phyloP scores from a whole-genome alignment of 2,329 filamentous ascomycete genomes.

The Plectosphaerella plurivora region DNA sequence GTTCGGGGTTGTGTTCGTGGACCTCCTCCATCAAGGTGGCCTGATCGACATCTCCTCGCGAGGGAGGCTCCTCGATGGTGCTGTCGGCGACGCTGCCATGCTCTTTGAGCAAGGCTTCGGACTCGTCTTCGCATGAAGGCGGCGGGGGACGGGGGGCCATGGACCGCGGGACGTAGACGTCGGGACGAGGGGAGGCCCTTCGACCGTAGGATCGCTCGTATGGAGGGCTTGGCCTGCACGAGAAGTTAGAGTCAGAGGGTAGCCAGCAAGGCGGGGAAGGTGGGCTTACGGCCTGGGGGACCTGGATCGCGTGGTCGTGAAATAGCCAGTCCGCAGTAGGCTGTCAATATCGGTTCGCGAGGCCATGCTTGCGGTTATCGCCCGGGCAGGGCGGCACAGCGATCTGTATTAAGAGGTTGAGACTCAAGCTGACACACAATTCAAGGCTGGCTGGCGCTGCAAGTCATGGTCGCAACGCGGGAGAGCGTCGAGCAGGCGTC shows the following conservation, averaged over 20 bases:
- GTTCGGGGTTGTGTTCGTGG: conserved; percentile 54
- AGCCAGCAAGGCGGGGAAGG: neutral
- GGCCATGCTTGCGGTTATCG: conserved; percentile 29
- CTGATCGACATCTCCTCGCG: conserved; percentile 64
- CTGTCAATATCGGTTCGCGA: conserved; percentile 38
- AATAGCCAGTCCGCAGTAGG: conserved; percentile 45
- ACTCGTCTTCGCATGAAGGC: conserved; percentile 68
- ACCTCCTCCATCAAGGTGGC: conserved; percentile 63
- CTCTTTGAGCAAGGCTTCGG: conserved; percentile 57
- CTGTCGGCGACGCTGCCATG: conserved; percentile 29
- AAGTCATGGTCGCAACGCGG: neutral
- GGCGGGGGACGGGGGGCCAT: conserved; percentile 41
- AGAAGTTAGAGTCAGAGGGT: neutral
- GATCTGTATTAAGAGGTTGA: neutral
- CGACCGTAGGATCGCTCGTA: neutral
- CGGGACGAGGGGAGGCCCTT: conserved; percentile 13
- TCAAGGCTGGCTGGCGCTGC: neutral
- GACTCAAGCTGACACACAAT: neutral
- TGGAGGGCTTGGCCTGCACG: neutral
- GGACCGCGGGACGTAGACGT: conserved; percentile 8
- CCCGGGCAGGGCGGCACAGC: neutral
- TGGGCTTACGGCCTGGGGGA: conserved; percentile 27
- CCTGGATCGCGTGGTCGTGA: conserved; percentile 40
- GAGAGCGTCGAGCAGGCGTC: neutral
- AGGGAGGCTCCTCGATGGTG: conserved; percentile 50